Evolutionary conservation across 2,329 filamentous ascomycete genomes (phyloP).

Genomic region (Fusarium denticulatum): DNA sequence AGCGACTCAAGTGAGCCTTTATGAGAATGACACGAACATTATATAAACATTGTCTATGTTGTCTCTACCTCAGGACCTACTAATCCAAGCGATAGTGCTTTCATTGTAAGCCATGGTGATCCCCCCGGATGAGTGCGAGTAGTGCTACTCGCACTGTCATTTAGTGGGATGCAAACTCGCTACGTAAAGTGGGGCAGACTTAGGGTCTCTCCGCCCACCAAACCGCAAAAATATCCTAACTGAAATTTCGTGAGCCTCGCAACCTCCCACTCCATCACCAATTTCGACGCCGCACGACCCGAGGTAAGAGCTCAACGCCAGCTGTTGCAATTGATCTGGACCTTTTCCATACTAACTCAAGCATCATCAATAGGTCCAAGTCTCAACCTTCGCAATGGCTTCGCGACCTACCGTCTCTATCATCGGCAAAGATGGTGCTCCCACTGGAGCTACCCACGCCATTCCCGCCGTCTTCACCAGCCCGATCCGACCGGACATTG

Average conservation of each 20-base stretch:
- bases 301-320: conserved; percentile 48
- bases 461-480: conserved; percentile 96
- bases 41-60: not conserved
- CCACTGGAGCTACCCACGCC: conserved; percentile 88
- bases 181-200: conserved; percentile 44
- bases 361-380: conserved; percentile 46
- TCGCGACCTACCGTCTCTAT: conserved; percentile 98
- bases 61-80: not conserved
- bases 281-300: conserved; percentile 54
- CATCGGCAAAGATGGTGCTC: conserved; percentile 93
- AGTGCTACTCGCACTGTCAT: not conserved
- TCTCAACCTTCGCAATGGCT: conserved; percentile 75
- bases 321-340: conserved; percentile 7
- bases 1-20: conserved; percentile 28
- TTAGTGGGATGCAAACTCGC: conserved; percentile 32
- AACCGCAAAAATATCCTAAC: conserved; percentile 47
- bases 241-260: conserved; percentile 51
- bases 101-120: not conserved
- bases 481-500: conserved; percentile 98
- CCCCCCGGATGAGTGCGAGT: not conserved
- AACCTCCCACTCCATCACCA: conserved; percentile 49
- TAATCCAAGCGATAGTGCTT: not conserved
- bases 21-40: conserved; percentile 27
- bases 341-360: conserved; percentile 33
- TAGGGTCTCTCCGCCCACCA: conserved; percentile 54